These are phyloP conservation scores for Neonectria neomacrospora DNA, from an alignment of 2,329 filamentous ascomycete species.

Conservation along the genomic window DNA sequence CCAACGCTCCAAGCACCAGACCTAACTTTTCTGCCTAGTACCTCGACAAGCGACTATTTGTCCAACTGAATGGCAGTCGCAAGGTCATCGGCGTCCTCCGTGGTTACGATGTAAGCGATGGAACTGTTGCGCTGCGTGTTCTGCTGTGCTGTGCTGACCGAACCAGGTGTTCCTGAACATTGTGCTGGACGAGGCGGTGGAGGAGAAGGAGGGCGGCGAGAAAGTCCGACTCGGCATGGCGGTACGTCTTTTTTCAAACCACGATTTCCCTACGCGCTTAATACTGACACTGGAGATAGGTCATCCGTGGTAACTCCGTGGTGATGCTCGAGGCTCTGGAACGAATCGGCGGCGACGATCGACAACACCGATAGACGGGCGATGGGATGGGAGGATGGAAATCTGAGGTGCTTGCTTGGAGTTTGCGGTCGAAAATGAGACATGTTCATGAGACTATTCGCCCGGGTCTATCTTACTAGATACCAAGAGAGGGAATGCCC, in stretches of 20 bases:
- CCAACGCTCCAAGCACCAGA: conserved; percentile 7
- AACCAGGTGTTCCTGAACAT: conserved; percentile 95
- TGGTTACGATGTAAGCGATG: conserved; percentile 86
- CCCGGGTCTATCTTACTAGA: conserved; percentile 46
- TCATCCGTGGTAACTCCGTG: conserved; percentile 97
- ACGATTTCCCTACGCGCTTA: background rate
- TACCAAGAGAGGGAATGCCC: conserved; percentile 43
- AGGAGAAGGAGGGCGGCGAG: conserved; percentile 92
- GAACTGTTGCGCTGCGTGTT: no score
- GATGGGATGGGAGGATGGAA: conserved; percentile 30
- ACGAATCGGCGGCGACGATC: conserved; percentile 72
- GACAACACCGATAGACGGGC: conserved; percentile 48
- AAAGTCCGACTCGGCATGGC: conserved; percentile 94
- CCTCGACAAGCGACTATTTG: conserved; percentile 98
- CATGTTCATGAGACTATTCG: conserved; percentile 35
- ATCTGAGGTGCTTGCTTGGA: conserved; percentile 47
- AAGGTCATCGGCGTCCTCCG: conserved; percentile 95
- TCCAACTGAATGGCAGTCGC: conserved; percentile 96
- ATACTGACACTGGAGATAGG: conserved; percentile 60
- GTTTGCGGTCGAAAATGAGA: conserved; percentile 50
- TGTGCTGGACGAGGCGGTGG: conserved; percentile 94
- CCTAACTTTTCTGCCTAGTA: conserved; percentile 71
- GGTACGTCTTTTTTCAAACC: conserved; percentile 62
- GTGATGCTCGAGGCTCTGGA: conserved; percentile 93
- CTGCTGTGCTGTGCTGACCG: conserved; percentile 22